These are phyloP conservation scores for Mimosa pudica DNA, from an alignment of 306 rosid genomes.

Conservation along the genomic window DNA sequence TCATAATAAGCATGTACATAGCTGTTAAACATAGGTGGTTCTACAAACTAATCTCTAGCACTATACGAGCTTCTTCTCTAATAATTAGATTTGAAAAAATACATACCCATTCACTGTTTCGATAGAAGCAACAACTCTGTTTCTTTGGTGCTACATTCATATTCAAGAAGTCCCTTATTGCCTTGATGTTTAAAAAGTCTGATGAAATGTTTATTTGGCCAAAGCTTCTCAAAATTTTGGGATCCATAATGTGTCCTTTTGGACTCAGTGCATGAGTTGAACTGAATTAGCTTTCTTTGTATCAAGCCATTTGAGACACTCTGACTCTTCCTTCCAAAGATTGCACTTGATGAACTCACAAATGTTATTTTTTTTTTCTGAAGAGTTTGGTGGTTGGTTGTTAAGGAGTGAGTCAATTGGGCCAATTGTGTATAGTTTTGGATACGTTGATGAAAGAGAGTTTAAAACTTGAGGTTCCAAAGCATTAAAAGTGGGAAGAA, in stretches of 20 bases:
- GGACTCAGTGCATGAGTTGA: slow-evolving; percentile 37
- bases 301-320: slow-evolving; percentile 54
- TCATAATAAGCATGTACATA: neutral
- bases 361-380: neutral
- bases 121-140: neutral
- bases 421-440: slow-evolving; percentile 44
- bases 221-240: slow-evolving; percentile 29
- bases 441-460: slow-evolving; percentile 42
- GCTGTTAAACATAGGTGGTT: neutral
- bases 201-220: neutral
- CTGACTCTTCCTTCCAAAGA: slow-evolving; percentile 52
- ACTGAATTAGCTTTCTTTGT: slow-evolving; percentile 43
- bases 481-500: slow-evolving; percentile 44
- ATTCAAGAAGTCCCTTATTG: neutral
- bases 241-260: slow-evolving; percentile 36
- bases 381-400: neutral
- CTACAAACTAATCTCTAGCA: neutral
- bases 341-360: slow-evolving; percentile 32
- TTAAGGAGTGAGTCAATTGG: slow-evolving; percentile 47
- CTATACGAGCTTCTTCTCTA: slow-evolving; percentile 5
- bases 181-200: neutral
- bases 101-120: neutral
- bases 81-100: slow-evolving; percentile 17
- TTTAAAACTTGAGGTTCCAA: slow-evolving; percentile 40
- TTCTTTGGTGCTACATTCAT: neutral